Base-by-base conservation (phyloP, 2,329 filamentous ascomycete genomes). In the Trichoderma breve region DNA sequence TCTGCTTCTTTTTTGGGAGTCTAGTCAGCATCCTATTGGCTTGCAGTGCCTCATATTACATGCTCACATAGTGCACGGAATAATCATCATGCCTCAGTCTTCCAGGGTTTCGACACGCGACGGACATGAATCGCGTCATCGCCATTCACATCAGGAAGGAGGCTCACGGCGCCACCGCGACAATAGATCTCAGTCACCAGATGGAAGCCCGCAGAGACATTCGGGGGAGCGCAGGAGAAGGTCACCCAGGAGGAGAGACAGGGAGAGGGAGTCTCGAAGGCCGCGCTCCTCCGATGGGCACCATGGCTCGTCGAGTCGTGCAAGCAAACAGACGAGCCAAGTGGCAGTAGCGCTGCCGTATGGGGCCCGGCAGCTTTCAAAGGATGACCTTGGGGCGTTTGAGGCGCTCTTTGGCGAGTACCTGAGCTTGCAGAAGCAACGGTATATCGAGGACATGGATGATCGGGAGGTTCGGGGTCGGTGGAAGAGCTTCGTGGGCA, bases 401-500 rank as follows among this genome's bases (percentile, higher is more conserved):
- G 86, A 87, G 73, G 88, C 92, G 0, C 84, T 98, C 72, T 93
- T 98, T 74, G 93, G 91, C 18, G 89, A 93, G 62, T 98, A 98
- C 77, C 86, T 98, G 30, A 92, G 95, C 76, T 88, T 97, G 39
- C 95, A 98, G 81, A 98, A 98, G 82, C 86, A 90, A 51, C 86
- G 92, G 53, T 83, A 91, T 68, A 83, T 97, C 1, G 86, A 90
- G 21, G 86, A 88, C 11, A 84, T 98, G 75, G 87, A 90, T 71
- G 91, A 93, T 74, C 87, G 88, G n/a, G 95, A 98, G 79, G 82
- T 90, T 1, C 91, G 87, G 74, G 94, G 95, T 1, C 86, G 95
- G 70, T 99, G 95, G 94, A 97, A 97, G 86, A 95, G 94, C 79
- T 99, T 98, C 77, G 81, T 95, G 14, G 86, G 88, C 4, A 95